A percentile compares a stretch with the other conserved stretches of the same genome.
Conservation (phyloP, 345 rosid species). For the Populus deltoides region DNA sequence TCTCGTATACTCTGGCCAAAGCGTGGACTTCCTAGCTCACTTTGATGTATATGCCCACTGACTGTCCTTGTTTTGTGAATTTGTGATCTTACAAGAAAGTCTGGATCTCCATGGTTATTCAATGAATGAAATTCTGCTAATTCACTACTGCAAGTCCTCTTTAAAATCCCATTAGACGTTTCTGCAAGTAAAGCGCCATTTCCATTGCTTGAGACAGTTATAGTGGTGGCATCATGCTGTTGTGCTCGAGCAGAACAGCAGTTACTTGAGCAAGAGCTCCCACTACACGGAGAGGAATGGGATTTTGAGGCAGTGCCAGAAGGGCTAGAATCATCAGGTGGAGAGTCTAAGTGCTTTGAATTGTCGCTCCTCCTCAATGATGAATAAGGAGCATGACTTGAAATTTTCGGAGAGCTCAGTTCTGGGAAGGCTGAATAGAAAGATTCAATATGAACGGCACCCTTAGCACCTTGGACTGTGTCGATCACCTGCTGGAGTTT, state of each 20-base stretch:
- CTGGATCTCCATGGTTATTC: conserved; percentile 44
- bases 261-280: conserved; percentile 69
- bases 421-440: conserved; percentile 87
- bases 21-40: conserved; percentile 30
- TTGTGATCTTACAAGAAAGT: conserved; percentile 46
- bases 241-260: conserved; percentile 62
- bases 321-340: conserved; percentile 33
- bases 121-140: conserved; percentile 39
- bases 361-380: conserved; percentile 28
- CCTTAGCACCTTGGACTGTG: conserved; percentile 85
- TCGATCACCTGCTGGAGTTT: conserved; percentile 88
- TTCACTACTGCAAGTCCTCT: conserved; percentile 44
- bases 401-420: conserved; percentile 53
- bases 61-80: conserved; percentile 44
- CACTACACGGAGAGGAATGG: conserved; percentile 68
- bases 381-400: conserved; percentile 40
- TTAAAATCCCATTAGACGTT: conserved; percentile 35
- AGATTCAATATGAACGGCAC: conserved; percentile 71
- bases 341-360: conserved; percentile 35
- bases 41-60: conserved; percentile 32
- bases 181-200: conserved; percentile 25
- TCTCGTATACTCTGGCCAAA: conserved; percentile 18
- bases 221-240: conserved; percentile 33
- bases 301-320: conserved; percentile 55
- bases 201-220: conserved; percentile 18